Base-by-base conservation (phyloP, 1,284 basidiomycete species). In the Microbotryomycetes sp. region DNA sequence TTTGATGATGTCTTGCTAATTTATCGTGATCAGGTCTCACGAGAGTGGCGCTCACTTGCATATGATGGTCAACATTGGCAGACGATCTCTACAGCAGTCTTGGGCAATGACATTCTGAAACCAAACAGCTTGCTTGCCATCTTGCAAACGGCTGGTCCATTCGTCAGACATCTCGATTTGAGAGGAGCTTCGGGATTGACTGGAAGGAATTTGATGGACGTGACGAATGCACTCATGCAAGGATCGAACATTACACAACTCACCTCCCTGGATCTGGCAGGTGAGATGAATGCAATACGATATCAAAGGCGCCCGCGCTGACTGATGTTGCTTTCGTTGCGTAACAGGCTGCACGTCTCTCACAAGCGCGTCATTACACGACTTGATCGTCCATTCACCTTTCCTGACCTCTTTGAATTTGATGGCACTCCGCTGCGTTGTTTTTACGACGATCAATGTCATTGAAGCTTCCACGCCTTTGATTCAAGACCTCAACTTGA, bases 1-100 rank as follows among this genome's bases (percentile, higher is more conserved):
- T 22, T 19, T 29, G 28, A 14, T 3, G 3, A 19, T 23, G 60
- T 2, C 53, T 12, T 2, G 2, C n/a, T n/a, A 14, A 5, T 4
- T 23, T 28, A 7, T 49, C 3, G 6, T 4, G 16, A 22, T 52
- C 73, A 93, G 88, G 89, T 96, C 1, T 93, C 87, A 22, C 87
- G 83, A 72, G 73, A 79, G 3, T 97, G 92, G 91, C 84, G 82
- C 56, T 74, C 78, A 6, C 83, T 93, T 31, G 85, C 86, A 50
- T 84, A 87, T 66, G 92, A 96, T 73, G 92, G 92, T 7, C 87
- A 92, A 73, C 80, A 94, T 19, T 96, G 92, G 92, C 73, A 79
- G 29, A 69, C 80, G 54, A 75, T 89, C 45, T 80, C 58, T 2
- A 87, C 72, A 88, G 45, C 80, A 76, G 7, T 76, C 82, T 3